Base-by-base conservation (phyloP, 176 grass and related monocot species). In the Metroxylon sagu region DNA sequence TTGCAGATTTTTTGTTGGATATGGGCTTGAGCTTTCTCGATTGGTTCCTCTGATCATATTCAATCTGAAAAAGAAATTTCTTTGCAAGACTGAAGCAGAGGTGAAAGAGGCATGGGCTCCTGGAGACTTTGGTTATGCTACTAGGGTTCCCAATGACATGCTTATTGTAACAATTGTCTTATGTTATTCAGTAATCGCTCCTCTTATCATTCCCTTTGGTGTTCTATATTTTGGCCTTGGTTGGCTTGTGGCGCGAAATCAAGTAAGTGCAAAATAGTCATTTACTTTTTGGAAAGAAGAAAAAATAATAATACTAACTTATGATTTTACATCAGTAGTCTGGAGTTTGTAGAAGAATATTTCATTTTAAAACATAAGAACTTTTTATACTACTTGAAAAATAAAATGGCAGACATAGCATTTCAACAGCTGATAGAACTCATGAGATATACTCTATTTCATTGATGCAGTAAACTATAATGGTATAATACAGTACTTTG, bases 41-140 rank as follows among this genome's bases (percentile, higher is more conserved):
- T 5, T 98, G 69, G 88, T 92, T 57, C 93, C 93, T 60, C 66
- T 98, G 52, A 81, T 98, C 58, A 92, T 98, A 57, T 98, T 92
- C 67, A 78, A 89, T 59, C 64, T 98, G n/a, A 98, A 98, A 61
- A 92, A 57, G 67, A 98, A 85, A 72, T 98, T 80, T 19, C 81
- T 98, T 29, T 98, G 93, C 68, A 98, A 98, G 74, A 98, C 93
- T 0, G 93, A 98, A 50, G 81, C 86, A 35, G 93, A 98, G 0
- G 61, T 83, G 65, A 85, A 51, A 70, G 84, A 83, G 4, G 93
- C 93, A 16, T 98, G 93, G 93, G 57, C 74, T 71, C 93, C 93
- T 26, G 65, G 79, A 15, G 84, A 89, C 54, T 15, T 98, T 16
- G 64, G 82, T 18, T 88, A 85, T 64, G 67, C 74, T 62, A 98